phyloP scores from a whole-genome alignment of 2,329 filamentous ascomycete species.

The Cytospora piceicola region DNA sequence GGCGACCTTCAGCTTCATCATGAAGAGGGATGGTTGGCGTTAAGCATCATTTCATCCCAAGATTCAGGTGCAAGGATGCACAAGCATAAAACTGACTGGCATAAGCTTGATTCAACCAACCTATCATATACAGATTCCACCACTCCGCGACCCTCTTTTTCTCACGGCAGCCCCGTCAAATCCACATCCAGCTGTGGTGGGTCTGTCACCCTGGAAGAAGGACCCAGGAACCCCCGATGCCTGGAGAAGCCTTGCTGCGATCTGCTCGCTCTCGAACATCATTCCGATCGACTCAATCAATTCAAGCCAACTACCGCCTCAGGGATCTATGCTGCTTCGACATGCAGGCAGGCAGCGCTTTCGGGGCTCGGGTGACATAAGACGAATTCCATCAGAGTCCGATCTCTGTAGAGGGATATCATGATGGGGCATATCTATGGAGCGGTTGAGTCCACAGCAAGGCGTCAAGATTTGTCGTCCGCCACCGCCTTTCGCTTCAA shows the following conservation, averaged over 20 bases:
- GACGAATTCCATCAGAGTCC: background rate
- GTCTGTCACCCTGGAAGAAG: background rate
- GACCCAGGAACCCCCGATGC: background rate
- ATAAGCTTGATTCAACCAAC: background rate
- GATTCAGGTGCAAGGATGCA: background rate
- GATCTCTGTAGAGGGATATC: background rate
- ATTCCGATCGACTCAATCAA: background rate
- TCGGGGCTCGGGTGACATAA: background rate
- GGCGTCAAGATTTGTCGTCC: conserved; percentile 5
- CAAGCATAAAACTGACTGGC: background rate
- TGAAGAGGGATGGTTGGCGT: background rate
- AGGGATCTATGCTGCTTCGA: background rate
- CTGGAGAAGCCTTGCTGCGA: background rate
- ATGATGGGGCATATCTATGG: background rate
- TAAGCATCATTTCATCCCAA: background rate
- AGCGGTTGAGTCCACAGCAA: conserved; percentile 7
- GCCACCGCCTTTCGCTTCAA: background rate
- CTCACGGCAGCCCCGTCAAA: background rate
- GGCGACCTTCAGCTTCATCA: background rate
- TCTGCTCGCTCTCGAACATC: background rate
- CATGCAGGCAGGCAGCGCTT: background rate
- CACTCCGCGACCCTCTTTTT: background rate
- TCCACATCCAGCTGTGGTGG: background rate
- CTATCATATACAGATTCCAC: background rate
- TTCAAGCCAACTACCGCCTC: background rate